Evolutionary conservation across 225 moss, liverwort and hornwort species (phyloP).

Genomic region (Bryoerythrophyllum caledonicum): DNA sequence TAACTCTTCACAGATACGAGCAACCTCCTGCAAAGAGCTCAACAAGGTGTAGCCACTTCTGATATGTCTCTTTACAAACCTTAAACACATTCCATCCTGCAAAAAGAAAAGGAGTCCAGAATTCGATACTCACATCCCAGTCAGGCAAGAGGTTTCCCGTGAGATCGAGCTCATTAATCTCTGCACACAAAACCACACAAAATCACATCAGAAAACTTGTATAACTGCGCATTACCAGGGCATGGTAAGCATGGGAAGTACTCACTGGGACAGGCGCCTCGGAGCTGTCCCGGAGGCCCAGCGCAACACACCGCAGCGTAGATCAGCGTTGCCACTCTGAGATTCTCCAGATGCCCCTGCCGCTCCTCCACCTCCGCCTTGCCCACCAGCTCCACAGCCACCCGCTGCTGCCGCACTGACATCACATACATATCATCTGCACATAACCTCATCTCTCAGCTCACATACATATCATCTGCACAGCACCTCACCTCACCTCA

Average conservation of each 20-base stretch:
- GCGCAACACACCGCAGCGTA: slow-evolving; percentile 74
- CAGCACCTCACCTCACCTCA: neutral
- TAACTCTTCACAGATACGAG: slow-evolving; percentile 78
- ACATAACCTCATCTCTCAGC: slow-evolving; percentile 6
- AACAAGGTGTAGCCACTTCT: slow-evolving; percentile 8
- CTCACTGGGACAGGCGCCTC: slow-evolving; percentile 77
- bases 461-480: no score
- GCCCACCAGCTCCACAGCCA: slow-evolving; percentile 92
- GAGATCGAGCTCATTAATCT: slow-evolving; percentile 74
- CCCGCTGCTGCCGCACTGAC: slow-evolving; percentile 81
- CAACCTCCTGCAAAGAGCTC: slow-evolving; percentile 71
- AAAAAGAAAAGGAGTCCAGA: slow-evolving; percentile 6
- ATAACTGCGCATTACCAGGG: neutral
- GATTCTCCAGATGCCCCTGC: slow-evolving; percentile 72
- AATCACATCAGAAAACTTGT: neutral
- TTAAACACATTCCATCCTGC: neutral
- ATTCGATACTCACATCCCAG: slow-evolving; percentile 76
- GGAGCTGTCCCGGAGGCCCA: slow-evolving; percentile 72
- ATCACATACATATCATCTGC: slow-evolving; percentile 97
- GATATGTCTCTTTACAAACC: slow-evolving; percentile 4
- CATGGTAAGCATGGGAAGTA: slow-evolving; percentile 31
- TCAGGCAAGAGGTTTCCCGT: slow-evolving; percentile 83
- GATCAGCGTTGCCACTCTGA: slow-evolving; percentile 70
- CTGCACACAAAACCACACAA: slow-evolving; percentile 39
- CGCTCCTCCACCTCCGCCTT: slow-evolving; percentile 83